phyloP scores from a whole-genome alignment of 2,329 filamentous ascomycete genomes.

The Lanzia echinophila region DNA sequence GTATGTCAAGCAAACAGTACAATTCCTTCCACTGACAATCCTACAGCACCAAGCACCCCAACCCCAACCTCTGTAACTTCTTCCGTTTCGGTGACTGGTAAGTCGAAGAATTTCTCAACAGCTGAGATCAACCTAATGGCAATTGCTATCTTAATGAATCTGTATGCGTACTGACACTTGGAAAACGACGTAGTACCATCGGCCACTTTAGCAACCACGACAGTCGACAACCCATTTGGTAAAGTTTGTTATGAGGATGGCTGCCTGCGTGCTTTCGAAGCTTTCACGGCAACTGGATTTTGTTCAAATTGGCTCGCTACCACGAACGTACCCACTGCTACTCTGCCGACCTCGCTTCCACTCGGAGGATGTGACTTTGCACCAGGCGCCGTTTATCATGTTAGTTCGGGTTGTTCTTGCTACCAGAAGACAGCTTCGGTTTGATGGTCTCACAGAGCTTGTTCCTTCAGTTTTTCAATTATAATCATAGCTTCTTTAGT shows the following conservation, averaged over 20 bases:
- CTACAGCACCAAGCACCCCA: not conserved
- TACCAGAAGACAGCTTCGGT: not conserved
- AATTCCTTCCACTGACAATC: not conserved
- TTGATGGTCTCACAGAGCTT: no score
- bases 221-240: not conserved
- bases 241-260: not conserved
- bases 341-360: not conserved
- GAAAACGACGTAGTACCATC: not conserved
- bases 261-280: not conserved
- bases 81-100: no score
- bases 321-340: not conserved
- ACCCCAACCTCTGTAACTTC: not conserved
- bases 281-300: not conserved
- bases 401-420: constrained; percentile 1
- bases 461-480: no score
- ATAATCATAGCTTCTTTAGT: no score
- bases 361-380: not conserved
- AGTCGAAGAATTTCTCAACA: no score
- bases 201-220: not conserved
- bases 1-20: not conserved
- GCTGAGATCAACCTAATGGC: no score
- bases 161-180: not conserved
- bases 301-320: constrained; percentile 1
- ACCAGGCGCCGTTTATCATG: not conserved
- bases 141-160: not conserved